Percentiles rank a stretch among this genome's conserved stretches.
These are phyloP conservation scores for Patellifolia procumbens DNA, from an alignment of 179 eudicot species.

Conservation along the genomic window DNA sequence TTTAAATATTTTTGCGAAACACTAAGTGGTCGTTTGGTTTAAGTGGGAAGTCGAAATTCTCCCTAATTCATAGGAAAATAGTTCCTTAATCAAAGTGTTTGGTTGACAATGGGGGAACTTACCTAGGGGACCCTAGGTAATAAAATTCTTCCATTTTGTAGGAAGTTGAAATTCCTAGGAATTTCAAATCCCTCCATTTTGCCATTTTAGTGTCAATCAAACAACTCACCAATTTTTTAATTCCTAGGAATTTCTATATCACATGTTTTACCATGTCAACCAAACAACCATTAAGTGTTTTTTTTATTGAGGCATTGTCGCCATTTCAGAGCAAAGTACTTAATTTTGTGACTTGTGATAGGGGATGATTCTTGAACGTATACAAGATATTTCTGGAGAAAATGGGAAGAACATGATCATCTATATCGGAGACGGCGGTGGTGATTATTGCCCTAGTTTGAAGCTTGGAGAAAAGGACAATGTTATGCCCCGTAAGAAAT, in stretches of 20 bases:
- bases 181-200: no score
- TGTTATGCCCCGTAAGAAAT: constrained; percentile 74
- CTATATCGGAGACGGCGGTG: constrained; percentile 82
- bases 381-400: constrained; percentile 37
- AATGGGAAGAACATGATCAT: constrained; percentile 27
- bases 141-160: no score
- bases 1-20: no score
- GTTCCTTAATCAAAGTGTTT: no score
- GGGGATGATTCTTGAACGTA: constrained; percentile 62
- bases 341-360: constrained; percentile 10
- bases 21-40: no score
- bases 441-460: constrained; percentile 78
- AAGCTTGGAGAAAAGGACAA: constrained; percentile 59
- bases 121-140: no score
- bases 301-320: neutral
- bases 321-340: neutral
- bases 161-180: no score
- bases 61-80: no score
- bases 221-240: no score
- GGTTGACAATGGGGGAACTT: no score
- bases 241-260: neutral
- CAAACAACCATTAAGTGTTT: neutral
- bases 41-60: no score
- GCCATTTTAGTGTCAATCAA: no score
- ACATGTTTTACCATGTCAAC: neutral